phyloP scores from a whole-genome alignment of 2,329 filamentous ascomycete species.

The Fusarium lateritium region DNA sequence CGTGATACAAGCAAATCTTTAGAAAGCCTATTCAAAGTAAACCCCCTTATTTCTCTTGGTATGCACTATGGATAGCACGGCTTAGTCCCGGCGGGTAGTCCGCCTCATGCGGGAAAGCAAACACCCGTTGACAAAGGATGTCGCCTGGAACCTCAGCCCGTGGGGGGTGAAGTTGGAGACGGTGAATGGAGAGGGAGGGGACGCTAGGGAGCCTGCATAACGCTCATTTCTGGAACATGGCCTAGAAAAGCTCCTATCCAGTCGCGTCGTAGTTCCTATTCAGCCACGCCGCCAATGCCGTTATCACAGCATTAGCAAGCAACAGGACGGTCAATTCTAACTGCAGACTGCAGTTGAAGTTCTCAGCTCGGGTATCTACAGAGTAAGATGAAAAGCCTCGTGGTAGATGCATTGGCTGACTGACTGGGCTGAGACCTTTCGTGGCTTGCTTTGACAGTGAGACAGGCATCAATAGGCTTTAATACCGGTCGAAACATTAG shows the following conservation, averaged over 20 bases:
- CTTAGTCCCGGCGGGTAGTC: conserved; percentile 25
- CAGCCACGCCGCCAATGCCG: conserved; percentile 27
- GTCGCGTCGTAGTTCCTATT: background rate
- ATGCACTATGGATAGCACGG: conserved; percentile 11
- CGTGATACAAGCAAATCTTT: conserved; percentile 15
- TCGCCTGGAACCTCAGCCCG: conserved; percentile 37
- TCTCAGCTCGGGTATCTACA: conserved; percentile 27
- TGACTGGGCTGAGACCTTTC: background rate
- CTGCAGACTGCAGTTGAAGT: background rate
- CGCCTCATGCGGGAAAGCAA: conserved; percentile 18
- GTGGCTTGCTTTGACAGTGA: conserved; percentile 11
- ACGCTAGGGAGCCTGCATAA: conserved; percentile 28
- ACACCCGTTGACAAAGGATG: conserved; percentile 17
- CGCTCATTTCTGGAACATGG: conserved; percentile 33
- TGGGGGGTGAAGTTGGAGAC: conserved; percentile 19
- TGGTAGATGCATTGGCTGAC: background rate
- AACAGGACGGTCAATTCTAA: background rate
- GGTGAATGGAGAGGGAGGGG: background rate
- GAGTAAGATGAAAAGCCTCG: background rate
- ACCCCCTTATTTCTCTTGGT: background rate
- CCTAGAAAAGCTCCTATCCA: conserved; percentile 14
- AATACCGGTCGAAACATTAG: background rate
- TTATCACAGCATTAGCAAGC: conserved; percentile 5
- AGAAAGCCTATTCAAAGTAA: conserved; percentile 14
- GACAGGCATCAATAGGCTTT: conserved; percentile 22